Conservation (phyloP, 176 grass and related monocot genomes). For the Neostapfia colusana region DNA sequence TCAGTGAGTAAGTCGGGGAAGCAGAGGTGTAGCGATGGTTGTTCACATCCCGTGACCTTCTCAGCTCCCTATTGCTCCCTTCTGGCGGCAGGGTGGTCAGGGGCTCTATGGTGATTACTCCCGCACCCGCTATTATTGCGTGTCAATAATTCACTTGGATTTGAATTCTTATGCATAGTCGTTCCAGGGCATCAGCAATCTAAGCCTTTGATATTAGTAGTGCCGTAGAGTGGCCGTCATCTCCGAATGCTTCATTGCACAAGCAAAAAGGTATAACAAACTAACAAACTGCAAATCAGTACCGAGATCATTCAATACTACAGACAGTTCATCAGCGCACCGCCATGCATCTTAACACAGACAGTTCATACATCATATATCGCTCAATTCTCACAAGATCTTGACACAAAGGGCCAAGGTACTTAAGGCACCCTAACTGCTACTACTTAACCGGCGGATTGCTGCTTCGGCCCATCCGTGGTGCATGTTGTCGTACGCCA, state of each 20-base stretch:
- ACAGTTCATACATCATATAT: constrained; percentile 6
- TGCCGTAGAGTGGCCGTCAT: neutral
- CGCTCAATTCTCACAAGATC: too few relatives aligned
- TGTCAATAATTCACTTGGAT: too few relatives aligned
- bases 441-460: constrained; percentile 23
- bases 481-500: neutral
- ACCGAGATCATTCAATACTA: neutral
- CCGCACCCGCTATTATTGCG: too few relatives aligned
- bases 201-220: neutral
- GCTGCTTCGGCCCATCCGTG: constrained; percentile 16
- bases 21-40: too few relatives aligned
- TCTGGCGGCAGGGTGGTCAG: too few relatives aligned
- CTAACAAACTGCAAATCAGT: neutral
- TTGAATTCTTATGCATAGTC: too few relatives aligned
- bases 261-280: neutral
- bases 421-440: constrained; percentile 32
- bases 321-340: neutral
- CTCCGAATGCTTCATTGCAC: neutral
- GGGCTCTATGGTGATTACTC: too few relatives aligned
- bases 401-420: constrained; percentile 24
- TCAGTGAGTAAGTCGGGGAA: too few relatives aligned
- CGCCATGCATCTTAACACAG: constrained; percentile 4
- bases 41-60: too few relatives aligned
- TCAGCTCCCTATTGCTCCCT: too few relatives aligned
- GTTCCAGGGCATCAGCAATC: too few relatives aligned